Percentiles rank a stretch among this genome's conserved stretches.
phyloP scores from a whole-genome alignment of 805 yeast genomes.

The Komagataella mondaviorum region DNA sequence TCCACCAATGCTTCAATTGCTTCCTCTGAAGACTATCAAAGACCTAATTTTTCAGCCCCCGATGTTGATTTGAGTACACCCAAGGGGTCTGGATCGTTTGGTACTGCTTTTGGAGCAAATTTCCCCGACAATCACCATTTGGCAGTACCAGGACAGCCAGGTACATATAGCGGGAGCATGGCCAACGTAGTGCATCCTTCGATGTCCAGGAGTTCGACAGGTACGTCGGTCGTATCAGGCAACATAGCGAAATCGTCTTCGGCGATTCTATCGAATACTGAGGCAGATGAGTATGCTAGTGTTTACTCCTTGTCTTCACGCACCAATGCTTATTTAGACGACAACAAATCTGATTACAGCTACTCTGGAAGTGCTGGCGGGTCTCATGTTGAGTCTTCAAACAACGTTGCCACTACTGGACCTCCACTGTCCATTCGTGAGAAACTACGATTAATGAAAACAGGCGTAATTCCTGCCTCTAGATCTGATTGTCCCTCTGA shows the following conservation, averaged over 20 bases:
- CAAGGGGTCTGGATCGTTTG: not conserved
- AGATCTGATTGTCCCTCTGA: not conserved
- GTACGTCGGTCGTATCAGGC: not conserved
- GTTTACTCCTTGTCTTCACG: not conserved
- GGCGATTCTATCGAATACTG: not conserved
- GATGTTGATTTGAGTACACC: not conserved
- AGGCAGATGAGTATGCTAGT: not conserved
- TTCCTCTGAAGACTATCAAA: conserved; percentile 14
- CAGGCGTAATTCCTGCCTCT: conserved; percentile 9
- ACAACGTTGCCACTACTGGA: conserved; percentile 6
- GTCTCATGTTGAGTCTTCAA: not conserved
- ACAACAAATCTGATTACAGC: not conserved
- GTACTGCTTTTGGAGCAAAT: not conserved
- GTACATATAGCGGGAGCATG: not conserved
- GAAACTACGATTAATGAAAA: conserved; percentile 26
- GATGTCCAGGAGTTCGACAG: not conserved
- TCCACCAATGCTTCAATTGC: conserved; percentile 15
- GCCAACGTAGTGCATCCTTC: not conserved
- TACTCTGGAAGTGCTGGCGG: not conserved
- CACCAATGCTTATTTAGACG: not conserved
- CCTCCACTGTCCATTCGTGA: conserved; percentile 32
- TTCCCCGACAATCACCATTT: not conserved
- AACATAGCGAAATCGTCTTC: not conserved
- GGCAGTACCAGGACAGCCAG: not conserved
- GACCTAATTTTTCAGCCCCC: not conserved